These are phyloP conservation scores for Stagonosporopsis cucurbitacearum DNA, from an alignment of 2,329 filamentous ascomycete genomes.

Conservation along the genomic window DNA sequence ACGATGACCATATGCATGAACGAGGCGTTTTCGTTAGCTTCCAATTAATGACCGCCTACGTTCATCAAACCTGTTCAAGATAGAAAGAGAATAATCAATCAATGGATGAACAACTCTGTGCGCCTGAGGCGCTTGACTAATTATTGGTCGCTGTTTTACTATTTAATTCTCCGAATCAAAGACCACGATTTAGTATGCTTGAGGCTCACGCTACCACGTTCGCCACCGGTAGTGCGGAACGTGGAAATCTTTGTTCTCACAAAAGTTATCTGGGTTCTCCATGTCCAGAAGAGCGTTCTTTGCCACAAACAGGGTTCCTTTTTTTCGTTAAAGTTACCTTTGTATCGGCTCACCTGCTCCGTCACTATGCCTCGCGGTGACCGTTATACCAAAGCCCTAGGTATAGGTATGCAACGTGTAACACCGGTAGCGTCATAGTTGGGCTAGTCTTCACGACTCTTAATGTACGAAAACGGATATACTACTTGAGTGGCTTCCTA, in stretches of 20 bases:
- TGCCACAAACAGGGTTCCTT: neutral
- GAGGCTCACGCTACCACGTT: neutral
- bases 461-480: neutral
- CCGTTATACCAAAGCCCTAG: neutral
- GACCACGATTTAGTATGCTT: constrained; percentile 2
- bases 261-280: neutral
- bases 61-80: neutral
- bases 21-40: constrained; percentile 26
- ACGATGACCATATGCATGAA: constrained; percentile 36
- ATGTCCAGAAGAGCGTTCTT: neutral
- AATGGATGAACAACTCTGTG: constrained; percentile 1
- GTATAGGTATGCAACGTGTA: neutral
- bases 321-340: neutral
- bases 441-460: neutral
- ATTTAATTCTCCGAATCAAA: constrained; percentile 1
- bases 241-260: neutral
- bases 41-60: neutral
- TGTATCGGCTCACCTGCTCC: constrained; percentile 7
- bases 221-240: neutral
- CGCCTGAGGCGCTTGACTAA: constrained; percentile 1
- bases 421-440: constrained; percentile 1
- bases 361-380: neutral
- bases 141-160: constrained; percentile 10
- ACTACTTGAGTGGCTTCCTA: constrained; percentile 4
- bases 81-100: neutral